phyloP scores from a whole-genome alignment of 169 alveolate species.

The Plasmodium reichenowi region DNA sequence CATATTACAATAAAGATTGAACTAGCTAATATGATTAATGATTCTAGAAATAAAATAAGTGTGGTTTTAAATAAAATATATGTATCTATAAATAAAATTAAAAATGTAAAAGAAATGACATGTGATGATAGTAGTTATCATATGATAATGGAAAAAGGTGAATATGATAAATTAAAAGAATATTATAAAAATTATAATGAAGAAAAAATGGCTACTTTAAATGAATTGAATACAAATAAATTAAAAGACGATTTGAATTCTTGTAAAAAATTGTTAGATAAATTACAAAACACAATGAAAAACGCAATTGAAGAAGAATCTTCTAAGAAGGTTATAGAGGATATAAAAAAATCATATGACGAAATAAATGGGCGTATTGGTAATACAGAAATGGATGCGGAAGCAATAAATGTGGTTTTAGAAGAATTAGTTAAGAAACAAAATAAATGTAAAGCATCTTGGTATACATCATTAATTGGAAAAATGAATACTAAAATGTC shows the following conservation, averaged over 20 bases:
- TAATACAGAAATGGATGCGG: background rate
- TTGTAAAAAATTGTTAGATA: background rate
- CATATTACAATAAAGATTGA: slow-evolving; percentile 11
- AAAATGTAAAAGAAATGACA: background rate
- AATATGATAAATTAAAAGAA: slow-evolving; percentile 21
- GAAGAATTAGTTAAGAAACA: slow-evolving; percentile 5
- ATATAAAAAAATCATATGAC: background rate
- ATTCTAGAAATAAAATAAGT: slow-evolving; percentile 16
- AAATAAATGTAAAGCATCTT: slow-evolving; percentile 14
- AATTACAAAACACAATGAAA: slow-evolving; percentile 3
- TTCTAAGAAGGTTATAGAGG: background rate
- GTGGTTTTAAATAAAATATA: slow-evolving; percentile 8
- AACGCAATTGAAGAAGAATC: slow-evolving; percentile 1
- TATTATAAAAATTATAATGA: slow-evolving; percentile 7
- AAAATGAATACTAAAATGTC: slow-evolving; percentile 10
- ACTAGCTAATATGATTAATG: background rate
- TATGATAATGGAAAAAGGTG: slow-evolving; percentile 7
- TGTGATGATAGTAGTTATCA: slow-evolving; percentile 5
- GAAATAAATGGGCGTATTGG: slow-evolving; percentile 11
- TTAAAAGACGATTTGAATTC: slow-evolving; percentile 7
- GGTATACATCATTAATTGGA: slow-evolving; percentile 24
- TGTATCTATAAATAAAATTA: slow-evolving; percentile 11
- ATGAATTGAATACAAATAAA: background rate
- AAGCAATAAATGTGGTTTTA: background rate
- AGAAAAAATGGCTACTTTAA: background rate